A percentile compares a stretch with the other conserved stretches of the same genome.
phyloP scores from a whole-genome alignment of 176 grass and related monocot species.

The Oryza glaberrima region DNA sequence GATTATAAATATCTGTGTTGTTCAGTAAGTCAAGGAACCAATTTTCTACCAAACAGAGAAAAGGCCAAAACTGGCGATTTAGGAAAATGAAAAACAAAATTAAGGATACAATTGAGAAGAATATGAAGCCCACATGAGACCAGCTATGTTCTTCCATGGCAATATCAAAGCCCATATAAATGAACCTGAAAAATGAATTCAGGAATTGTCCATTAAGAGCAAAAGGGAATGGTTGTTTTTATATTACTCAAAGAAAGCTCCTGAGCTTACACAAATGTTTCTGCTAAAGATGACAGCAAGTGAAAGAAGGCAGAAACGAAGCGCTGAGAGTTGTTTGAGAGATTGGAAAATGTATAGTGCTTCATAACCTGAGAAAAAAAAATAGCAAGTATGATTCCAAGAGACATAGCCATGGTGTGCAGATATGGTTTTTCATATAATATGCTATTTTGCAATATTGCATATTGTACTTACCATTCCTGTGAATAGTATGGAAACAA shows the following conservation, averaged over 20 bases:
- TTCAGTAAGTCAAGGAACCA: conserved; percentile 74
- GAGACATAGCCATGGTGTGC: conserved; percentile 7
- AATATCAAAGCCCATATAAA: conserved; percentile 99
- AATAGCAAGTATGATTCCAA: conserved; percentile 31
- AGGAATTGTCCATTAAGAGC: conserved; percentile 14
- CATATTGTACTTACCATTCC: conserved; percentile 77
- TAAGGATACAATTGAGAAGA: conserved; percentile 99
- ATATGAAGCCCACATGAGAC: conserved; percentile 97
- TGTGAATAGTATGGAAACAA: conserved; percentile 98
- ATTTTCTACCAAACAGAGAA: conserved; percentile 23
- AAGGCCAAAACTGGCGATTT: conserved; percentile 15
- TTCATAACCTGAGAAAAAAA: conserved; percentile 89
- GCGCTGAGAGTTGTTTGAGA: conserved; percentile 92
- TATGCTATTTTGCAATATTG: conserved; percentile 35
- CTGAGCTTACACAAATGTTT: conserved; percentile 97
- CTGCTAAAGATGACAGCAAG: conserved; percentile 91
- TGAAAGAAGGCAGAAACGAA: conserved; percentile 96
- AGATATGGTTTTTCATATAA: conserved; percentile 27
- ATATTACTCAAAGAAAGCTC: conserved; percentile 17
- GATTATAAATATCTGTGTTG: conserved; percentile 90
- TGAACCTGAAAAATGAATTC: conserved; percentile 67
- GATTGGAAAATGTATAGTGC: conserved; percentile 95
- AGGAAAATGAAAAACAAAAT: neutral
- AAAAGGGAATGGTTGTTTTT: conserved; percentile 5
- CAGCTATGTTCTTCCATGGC: conserved; percentile 99